Evolutionary conservation across 1,139 yeast genomes (phyloP), one percentile per base, ranked within the genome.

Genomic region (Pichia norvegensis): DNA sequence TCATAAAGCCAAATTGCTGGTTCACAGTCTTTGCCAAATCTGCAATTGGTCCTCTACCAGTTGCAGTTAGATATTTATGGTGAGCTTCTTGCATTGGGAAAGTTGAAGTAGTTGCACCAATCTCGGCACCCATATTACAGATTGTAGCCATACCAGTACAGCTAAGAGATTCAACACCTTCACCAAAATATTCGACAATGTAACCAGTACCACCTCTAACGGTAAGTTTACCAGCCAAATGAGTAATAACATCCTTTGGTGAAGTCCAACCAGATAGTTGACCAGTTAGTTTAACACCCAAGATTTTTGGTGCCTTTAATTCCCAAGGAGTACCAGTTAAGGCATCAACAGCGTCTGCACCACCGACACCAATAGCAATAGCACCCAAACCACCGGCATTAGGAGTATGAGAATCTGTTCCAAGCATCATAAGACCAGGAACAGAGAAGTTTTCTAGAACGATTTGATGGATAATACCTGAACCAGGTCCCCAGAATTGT

Each of bases 131-230:
- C 98, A 92, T 92, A 68, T 92, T 92, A 75, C 97, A 90, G 60
- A 92, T 90, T 48, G 98, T 92, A 45, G 95, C 98, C 98, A 92
- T 92, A 70, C 98, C 98, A 19, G 98, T 92, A 69, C 96, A 87
- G 29, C 95, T 83, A 52, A 92, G 74, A 33, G 81, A 68, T 53
- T 79, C 68, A 20, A 90, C 96, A 67, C 98, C 98, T 50, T 82
- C 88, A 52, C 98, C 98, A 59, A 86, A 87, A 69, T 92, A 92
- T 68, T 92, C 98, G 43, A 92, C 88, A 58, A 92, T 87, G 67
- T 69, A 85, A 46, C 97, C 97, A 42, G 98, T 92, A 65, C 98
- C 98, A 62, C 98, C 98, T 70, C 95, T 81, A 43, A 92, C 98
- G 29, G 97, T 88, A 51, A 86, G 71, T 39, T 79, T 61, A 56